Conservation (phyloP, 768 basidiomycete genomes). For the Tulasnella sp. region DNA sequence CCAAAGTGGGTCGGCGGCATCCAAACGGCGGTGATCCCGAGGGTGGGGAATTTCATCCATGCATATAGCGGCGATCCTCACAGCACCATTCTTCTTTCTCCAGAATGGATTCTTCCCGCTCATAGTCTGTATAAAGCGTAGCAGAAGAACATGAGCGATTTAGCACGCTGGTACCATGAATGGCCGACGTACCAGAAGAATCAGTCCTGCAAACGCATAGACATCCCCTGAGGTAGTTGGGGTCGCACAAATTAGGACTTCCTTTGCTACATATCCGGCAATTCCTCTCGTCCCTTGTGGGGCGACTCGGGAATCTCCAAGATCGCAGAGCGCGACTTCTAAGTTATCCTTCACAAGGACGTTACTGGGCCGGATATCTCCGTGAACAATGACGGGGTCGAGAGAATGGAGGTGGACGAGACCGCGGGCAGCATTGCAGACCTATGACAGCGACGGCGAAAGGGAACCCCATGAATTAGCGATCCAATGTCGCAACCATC, state of each 20-base stretch:
- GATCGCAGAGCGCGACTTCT: too few species aligned
- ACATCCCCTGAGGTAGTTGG: background rate
- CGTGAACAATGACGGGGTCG: too few species aligned
- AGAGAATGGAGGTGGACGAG: too few species aligned
- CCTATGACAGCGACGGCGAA: too few species aligned
- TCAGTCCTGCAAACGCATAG: background rate
- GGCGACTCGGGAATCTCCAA: background rate
- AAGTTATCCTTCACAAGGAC: too few species aligned
- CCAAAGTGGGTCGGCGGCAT: background rate
- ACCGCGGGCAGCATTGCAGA: too few species aligned
- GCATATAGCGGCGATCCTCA: background rate
- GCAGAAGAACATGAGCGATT: too few species aligned
- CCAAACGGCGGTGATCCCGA: background rate
- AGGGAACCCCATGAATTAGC: too few species aligned
- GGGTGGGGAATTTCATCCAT: background rate
- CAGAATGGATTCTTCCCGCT: background rate
- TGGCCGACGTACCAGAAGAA: background rate
- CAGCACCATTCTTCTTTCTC: background rate
- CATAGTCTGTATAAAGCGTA: background rate
- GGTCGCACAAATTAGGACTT: background rate
- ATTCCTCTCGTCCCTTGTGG: background rate
- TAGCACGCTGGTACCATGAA: background rate
- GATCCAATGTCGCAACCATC: too few species aligned
- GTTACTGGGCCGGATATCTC: too few species aligned
- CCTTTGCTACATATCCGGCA: background rate